Evolutionary conservation across 177 flowering plant species (phyloP).

Genomic region (Telopea speciosissima): DNA sequence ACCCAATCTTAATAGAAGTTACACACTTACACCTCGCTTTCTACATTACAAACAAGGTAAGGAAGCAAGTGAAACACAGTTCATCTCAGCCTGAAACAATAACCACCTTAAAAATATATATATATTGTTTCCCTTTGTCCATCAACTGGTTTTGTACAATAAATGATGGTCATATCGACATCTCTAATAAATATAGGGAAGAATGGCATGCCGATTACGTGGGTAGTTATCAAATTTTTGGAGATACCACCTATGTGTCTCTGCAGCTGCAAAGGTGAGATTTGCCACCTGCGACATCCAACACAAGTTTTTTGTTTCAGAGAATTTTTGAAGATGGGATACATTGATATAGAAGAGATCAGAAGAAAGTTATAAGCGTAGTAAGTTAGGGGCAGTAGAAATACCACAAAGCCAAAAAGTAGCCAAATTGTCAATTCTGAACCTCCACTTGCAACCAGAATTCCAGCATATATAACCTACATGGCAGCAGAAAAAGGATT

Average conservation of each 20-base stretch:
- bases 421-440: slow-evolving; percentile 72
- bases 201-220: slow-evolving; percentile 42
- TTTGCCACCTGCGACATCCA: slow-evolving; percentile 57
- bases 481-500: not conserved
- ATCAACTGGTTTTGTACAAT: too few species aligned
- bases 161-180: not conserved
- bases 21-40: too few species aligned
- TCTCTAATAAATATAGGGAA: slow-evolving; percentile 58
- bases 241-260: slow-evolving; percentile 85
- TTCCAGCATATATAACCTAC: slow-evolving; percentile 80
- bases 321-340: not conserved
- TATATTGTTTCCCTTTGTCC: too few species aligned
- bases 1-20: too few species aligned
- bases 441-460: slow-evolving; percentile 80
- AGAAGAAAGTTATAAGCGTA: not conserved
- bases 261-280: slow-evolving; percentile 65
- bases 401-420: slow-evolving; percentile 74
- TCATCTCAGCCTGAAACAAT: too few species aligned
- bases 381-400: slow-evolving; percentile 6
- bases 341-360: not conserved
- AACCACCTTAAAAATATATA: too few species aligned
- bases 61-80: too few species aligned
- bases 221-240: slow-evolving; percentile 77
- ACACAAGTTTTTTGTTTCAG: not conserved
- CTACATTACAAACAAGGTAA: too few species aligned